Base-by-base conservation (phyloP, 768 basidiomycete genomes). In the Hypholoma fasciculare region DNA sequence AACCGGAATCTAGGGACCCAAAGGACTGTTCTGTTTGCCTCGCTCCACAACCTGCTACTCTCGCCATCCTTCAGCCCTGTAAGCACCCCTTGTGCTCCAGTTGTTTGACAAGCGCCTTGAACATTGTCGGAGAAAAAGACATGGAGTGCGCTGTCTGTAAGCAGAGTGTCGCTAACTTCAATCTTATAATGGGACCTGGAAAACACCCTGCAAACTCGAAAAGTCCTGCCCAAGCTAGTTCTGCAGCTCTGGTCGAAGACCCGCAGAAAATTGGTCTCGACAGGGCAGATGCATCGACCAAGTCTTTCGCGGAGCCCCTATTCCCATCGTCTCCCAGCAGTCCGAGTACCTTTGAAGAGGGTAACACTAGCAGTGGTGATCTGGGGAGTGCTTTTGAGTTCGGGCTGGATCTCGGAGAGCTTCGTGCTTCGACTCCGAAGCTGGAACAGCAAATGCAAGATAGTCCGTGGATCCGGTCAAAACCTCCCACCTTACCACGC, bases 61-160 rank as follows among this genome's bases (percentile, higher is more conserved):
- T 91, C 38, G 91, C 87, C 1, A 77, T 90, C 59, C 80, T 94
- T 17, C 79, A 82, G 20, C 92, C 92, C 0, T 94, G 92, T 71
- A 68, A 74, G 6, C 92, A 94, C 69, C 80, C 87, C 1, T 76
- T 94, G 1, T 94, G 92, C 68, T 89, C 90, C 2, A 80, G 81
- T 9, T 94, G 92, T 67, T 78, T 94, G 55, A 94, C 92, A 1
- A 92, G 90, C 51, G 89, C 90, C 7, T 77, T 94, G 52, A 94
- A 94, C 63, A 94, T 94, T 52, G 92, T 93, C 16, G 92, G 92
- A 7, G 92, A 94, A 71, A 94, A 93, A 68, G 88, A 90, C 57
- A 90, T 94, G 83, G 83, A 87, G 58, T 94, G 92, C 61, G 87
- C 89, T 16, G 87, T 91, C 30, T 94, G 92, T 73, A 87, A 86